Evolutionary conservation across 2,329 filamentous ascomycete species (phyloP).

Genomic region (Stenocarpella maydis): DNA sequence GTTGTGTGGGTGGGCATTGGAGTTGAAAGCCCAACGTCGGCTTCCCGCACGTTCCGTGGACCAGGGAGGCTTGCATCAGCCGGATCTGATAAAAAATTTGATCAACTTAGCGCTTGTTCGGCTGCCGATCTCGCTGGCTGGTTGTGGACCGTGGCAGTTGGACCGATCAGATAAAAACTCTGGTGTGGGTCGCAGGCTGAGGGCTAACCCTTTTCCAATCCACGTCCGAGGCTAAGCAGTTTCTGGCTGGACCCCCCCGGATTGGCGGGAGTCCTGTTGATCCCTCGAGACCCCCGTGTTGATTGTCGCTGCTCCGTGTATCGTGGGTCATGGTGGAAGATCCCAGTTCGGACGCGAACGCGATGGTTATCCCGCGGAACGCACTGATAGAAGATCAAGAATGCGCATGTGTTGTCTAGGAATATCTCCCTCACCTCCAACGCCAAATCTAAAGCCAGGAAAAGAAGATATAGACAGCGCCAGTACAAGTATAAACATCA

Average conservation of each 20-base stretch:
- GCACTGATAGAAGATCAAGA: not conserved
- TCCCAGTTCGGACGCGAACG: not conserved
- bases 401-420: not conserved
- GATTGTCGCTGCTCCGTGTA: not conserved
- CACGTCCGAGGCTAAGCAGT: not conserved
- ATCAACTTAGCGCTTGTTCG: not conserved
- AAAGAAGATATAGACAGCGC: not conserved
- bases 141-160: not conserved
- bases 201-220: conserved; percentile 1
- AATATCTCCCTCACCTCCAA: not conserved
- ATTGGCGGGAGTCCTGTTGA: not conserved
- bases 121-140: conserved; percentile 33
- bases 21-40: not conserved
- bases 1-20: not conserved
- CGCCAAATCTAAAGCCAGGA: conserved; percentile 3
- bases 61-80: conserved; percentile 35
- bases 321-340: not conserved
- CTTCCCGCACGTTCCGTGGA: conserved; percentile 1
- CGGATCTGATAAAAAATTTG: conserved; percentile 35
- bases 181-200: conserved; percentile 5
- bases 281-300: conserved; percentile 8
- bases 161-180: conserved; percentile 31
- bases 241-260: not conserved
- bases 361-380: not conserved
- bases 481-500: not conserved